Evolutionary conservation across 805 yeast genomes (phyloP).

Genomic region (Grigorovia humatica): DNA sequence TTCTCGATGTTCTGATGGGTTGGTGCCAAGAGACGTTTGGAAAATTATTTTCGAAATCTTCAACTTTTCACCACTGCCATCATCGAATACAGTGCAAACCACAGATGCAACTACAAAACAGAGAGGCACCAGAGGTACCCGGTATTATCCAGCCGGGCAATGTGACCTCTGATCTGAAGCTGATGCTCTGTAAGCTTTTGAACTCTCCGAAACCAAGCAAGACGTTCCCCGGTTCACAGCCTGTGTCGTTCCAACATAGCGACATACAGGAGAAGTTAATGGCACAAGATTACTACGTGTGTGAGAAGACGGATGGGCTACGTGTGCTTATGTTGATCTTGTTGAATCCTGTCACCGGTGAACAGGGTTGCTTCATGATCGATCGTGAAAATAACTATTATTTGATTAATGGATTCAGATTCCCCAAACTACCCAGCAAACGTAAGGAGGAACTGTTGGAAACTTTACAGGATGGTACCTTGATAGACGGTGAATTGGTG

Average conservation of each 20-base stretch:
- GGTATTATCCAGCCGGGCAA: constrained; percentile 70
- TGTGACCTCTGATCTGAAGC: constrained; percentile 56
- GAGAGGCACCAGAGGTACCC: constrained; percentile 74
- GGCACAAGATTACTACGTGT: constrained; percentile 76
- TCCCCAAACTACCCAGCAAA: constrained; percentile 45
- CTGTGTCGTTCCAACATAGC: constrained; percentile 73
- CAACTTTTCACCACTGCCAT: neutral
- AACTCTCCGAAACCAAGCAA: constrained; percentile 39
- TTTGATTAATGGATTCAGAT: constrained; percentile 72
- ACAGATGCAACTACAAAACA: constrained; percentile 2
- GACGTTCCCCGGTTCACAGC: constrained; percentile 87
- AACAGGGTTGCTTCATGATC: constrained; percentile 82
- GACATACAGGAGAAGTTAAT: constrained; percentile 56
- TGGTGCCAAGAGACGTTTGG: too few relatives aligned
- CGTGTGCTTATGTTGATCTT: constrained; percentile 67
- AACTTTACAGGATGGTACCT: constrained; percentile 73
- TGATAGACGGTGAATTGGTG: constrained; percentile 92
- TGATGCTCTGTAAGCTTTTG: constrained; percentile 54
- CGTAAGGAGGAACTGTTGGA: constrained; percentile 25
- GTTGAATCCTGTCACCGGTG: constrained; percentile 54
- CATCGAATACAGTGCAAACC: neutral
- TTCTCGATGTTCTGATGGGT: too few relatives aligned
- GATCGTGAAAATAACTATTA: constrained; percentile 84
- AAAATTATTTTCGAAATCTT: neutral
- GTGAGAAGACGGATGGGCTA: constrained; percentile 93